Percentiles rank a stretch among this genome's conserved stretches.
Conservation (phyloP, 495 filamentous ascomycete genomes). For the Apodospora peruviana region DNA sequence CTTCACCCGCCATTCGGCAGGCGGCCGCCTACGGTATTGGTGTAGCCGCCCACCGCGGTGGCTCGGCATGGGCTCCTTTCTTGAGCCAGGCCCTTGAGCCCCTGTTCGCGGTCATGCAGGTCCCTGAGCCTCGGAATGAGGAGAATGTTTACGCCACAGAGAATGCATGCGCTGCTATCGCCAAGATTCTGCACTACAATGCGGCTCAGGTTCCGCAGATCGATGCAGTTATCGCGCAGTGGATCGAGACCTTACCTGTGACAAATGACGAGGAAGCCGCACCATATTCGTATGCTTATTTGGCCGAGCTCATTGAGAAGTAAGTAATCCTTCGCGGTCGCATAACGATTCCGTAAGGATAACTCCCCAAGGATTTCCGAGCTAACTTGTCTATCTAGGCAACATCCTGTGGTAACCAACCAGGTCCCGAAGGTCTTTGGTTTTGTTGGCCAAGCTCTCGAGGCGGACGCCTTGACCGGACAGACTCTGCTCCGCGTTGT, state of each 20-base stretch:
- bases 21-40: constrained; percentile 95
- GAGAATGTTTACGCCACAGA: constrained; percentile 95
- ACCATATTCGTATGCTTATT: constrained; percentile 90
- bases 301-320: constrained; percentile 89
- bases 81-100: constrained; percentile 69
- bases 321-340: constrained; percentile 45
- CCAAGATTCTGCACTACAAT: constrained; percentile 93
- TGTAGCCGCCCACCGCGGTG: constrained; percentile 91
- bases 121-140: constrained; percentile 74
- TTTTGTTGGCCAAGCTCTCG: constrained; percentile 78
- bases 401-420: constrained; percentile 74
- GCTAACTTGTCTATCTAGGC: too few species aligned
- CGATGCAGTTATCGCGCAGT: constrained; percentile 67
- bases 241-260: constrained; percentile 87
- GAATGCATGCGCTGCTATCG: constrained; percentile 94
- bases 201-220: constrained; percentile 63
- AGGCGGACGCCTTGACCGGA: constrained; percentile 84
- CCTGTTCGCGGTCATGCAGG: constrained; percentile 76
- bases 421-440: constrained; percentile 76
- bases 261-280: constrained; percentile 96
- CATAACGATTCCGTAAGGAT: not conserved
- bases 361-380: too few species aligned
- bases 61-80: constrained; percentile 76
- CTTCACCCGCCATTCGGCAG: constrained; percentile 87
- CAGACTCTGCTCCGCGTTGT: constrained; percentile 69